phyloP scores from a whole-genome alignment of 176 grass and related monocot genomes.

The Aegilops tauschii region DNA sequence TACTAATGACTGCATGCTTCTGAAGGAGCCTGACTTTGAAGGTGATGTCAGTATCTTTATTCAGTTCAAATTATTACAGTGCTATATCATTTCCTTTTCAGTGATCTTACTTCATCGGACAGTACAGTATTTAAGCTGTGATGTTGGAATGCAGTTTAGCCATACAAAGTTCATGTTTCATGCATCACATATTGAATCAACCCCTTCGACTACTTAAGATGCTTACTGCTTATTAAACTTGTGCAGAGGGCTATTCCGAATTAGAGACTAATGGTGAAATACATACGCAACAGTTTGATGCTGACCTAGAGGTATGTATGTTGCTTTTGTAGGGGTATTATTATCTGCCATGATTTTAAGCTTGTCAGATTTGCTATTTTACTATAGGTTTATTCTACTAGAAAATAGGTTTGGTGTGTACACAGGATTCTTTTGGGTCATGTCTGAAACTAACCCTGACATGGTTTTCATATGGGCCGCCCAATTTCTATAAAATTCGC shows the following conservation, averaged over 20 bases:
- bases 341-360: conserved; percentile 1
- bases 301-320: conserved; percentile 67
- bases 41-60: conserved; percentile 36
- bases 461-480: conserved; percentile 2
- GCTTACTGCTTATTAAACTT: conserved; percentile 18
- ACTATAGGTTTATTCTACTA: conserved; percentile 8
- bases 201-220: neutral
- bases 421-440: neutral
- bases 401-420: neutral
- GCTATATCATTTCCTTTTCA: conserved; percentile 26
- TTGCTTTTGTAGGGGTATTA: conserved; percentile 35
- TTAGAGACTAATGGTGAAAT: conserved; percentile 40
- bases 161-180: conserved; percentile 12
- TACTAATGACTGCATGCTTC: conserved; percentile 44
- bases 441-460: conserved; percentile 9
- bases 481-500: conserved; percentile 1
- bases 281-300: conserved; percentile 35
- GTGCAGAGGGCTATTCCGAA: conserved; percentile 40
- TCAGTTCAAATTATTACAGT: neutral
- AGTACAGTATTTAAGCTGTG: conserved; percentile 10
- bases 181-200: conserved; percentile 24
- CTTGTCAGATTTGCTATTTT: neutral
- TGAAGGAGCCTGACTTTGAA: conserved; percentile 61
- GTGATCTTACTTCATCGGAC: conserved; percentile 20
- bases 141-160: neutral